Conservation (phyloP, 352 stramenopile genomes). For the Phytophthora sp. region DNA sequence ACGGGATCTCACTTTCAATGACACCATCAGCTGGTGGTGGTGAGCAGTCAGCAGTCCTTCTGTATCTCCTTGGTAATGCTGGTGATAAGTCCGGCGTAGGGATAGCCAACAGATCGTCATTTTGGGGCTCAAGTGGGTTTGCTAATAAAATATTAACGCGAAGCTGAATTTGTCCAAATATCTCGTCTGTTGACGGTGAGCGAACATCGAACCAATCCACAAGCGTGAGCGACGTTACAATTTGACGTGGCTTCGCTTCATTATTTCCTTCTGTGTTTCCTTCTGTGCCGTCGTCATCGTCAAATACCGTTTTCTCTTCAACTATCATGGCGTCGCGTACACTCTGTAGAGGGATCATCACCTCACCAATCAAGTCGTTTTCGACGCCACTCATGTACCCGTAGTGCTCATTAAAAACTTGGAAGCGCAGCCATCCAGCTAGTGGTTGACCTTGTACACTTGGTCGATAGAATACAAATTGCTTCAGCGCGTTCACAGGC, state of each 20-base stretch:
- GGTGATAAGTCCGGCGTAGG: slow-evolving; percentile 15
- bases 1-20: slow-evolving; percentile 69
- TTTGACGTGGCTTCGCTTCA: slow-evolving; percentile 36
- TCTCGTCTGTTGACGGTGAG: slow-evolving; percentile 58
- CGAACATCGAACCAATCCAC: slow-evolving; percentile 85
- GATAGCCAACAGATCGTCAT: slow-evolving; percentile 21
- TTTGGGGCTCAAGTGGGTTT: slow-evolving; percentile 45
- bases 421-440: slow-evolving; percentile 69
- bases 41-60: slow-evolving; percentile 47
- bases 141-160: slow-evolving; percentile 73
- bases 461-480: slow-evolving; percentile 80
- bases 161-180: slow-evolving; percentile 77
- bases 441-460: slow-evolving; percentile 43
- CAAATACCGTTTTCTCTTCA: slow-evolving; percentile 60
- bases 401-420: slow-evolving; percentile 83
- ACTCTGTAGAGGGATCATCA: slow-evolving; percentile 74
- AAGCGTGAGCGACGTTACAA: slow-evolving; percentile 68
- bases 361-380: slow-evolving; percentile 75
- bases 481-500: slow-evolving; percentile 70
- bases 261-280: slow-evolving; percentile 4
- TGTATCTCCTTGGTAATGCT: slow-evolving; percentile 34
- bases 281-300: slow-evolving; percentile 37
- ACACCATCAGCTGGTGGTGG: slow-evolving; percentile 42
- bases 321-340: slow-evolving; percentile 65
- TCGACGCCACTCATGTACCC: slow-evolving; percentile 79